A percentile compares a stretch with the other conserved stretches of the same genome.
Conservation (phyloP, 1,139 yeast genomes). For the Wickerhamomyces sp. region DNA sequence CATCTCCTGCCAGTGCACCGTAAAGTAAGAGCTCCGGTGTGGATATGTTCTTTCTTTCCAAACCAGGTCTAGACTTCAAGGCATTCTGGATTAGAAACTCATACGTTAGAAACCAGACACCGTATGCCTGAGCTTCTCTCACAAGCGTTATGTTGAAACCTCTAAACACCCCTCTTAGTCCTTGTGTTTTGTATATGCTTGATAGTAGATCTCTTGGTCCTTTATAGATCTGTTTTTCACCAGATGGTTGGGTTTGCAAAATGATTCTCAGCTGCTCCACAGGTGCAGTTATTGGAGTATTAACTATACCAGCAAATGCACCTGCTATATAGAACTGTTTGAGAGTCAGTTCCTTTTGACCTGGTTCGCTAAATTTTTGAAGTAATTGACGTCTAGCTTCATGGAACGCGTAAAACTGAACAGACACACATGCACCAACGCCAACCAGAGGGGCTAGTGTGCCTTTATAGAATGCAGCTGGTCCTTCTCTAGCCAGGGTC, state of each 20-base stretch:
- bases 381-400: constrained; percentile 64
- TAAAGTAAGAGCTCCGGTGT: constrained; percentile 60
- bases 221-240: constrained; percentile 28
- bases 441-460: constrained; percentile 84
- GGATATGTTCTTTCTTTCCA: constrained; percentile 35
- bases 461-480: constrained; percentile 81
- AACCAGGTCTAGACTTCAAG: constrained; percentile 33
- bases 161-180: constrained; percentile 84
- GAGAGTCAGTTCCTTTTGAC: constrained; percentile 37
- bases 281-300: constrained; percentile 66
- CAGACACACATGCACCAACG: constrained; percentile 89
- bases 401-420: constrained; percentile 80
- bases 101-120: constrained; percentile 75
- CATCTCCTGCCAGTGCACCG: constrained; percentile 88
- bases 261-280: constrained; percentile 73
- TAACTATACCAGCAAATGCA: constrained; percentile 73
- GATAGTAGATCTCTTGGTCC: constrained; percentile 46
- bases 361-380: constrained; percentile 11
- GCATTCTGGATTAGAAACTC: constrained; percentile 52
- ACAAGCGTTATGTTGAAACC: constrained; percentile 54
- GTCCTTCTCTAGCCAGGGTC: constrained; percentile 71
- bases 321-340: constrained; percentile 70
- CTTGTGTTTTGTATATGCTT: constrained; percentile 42
- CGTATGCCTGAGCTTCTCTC: constrained; percentile 76
- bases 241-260: constrained; percentile 52